These are phyloP conservation scores for Pelargonium australe DNA, from an alignment of 441 rosid genomes.

Conservation along the genomic window DNA sequence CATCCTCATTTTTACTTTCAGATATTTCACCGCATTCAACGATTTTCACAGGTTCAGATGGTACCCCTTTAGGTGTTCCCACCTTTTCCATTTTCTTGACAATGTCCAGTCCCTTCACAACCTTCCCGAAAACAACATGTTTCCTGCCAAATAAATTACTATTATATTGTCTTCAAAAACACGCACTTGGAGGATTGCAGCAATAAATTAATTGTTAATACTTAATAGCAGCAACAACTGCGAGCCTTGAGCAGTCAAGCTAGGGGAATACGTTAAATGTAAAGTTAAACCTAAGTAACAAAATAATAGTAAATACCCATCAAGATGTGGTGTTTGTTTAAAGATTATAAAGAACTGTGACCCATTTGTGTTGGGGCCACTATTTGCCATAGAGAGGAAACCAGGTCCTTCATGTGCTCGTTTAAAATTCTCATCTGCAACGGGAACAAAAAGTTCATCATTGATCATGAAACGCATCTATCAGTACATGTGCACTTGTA, in stretches of 20 bases:
- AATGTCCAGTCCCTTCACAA: conserved; percentile 67
- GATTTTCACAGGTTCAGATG: conserved; percentile 53
- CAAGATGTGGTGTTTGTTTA: conserved; percentile 75
- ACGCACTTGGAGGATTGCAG: neutral
- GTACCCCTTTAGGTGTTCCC: conserved; percentile 66
- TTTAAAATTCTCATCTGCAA: conserved; percentile 85
- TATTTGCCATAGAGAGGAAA: conserved; percentile 90
- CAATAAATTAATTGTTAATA: conserved; percentile 1
- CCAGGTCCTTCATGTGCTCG: conserved; percentile 76
- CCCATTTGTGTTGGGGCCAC: conserved; percentile 88
- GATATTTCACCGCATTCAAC: conserved; percentile 65
- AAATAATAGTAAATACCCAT: conserved; percentile 47
- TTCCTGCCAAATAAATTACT: conserved; percentile 44
- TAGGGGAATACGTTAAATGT: too few species aligned
- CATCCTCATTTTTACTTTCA: conserved; percentile 42
- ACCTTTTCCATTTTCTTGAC: conserved; percentile 70
- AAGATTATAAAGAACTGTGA: conserved; percentile 92
- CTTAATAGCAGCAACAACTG: neutral
- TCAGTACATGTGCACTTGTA: neutral
- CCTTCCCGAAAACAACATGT: conserved; percentile 95
- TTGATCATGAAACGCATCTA: conserved; percentile 10
- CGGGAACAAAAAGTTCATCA: conserved; percentile 13
- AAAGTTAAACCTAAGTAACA: neutral
- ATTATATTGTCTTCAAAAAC: conserved; percentile 12
- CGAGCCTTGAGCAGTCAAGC: too few species aligned